These are phyloP conservation scores for Ephemerocybe angulata DNA, from an alignment of 768 basidiomycete species.

Conservation along the genomic window DNA sequence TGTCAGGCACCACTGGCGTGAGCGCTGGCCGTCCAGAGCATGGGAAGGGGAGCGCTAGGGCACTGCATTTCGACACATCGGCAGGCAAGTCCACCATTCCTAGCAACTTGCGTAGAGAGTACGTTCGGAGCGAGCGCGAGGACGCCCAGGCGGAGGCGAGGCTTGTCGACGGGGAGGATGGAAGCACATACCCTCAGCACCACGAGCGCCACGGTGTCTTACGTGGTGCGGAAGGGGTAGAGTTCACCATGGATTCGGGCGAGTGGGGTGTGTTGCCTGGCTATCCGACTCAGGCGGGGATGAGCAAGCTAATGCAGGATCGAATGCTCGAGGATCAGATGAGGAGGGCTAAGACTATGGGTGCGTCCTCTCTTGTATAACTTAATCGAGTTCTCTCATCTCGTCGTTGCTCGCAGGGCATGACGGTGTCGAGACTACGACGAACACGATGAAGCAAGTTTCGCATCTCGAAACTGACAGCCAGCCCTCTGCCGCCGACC, in stretches of 20 bases:
- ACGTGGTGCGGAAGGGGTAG: background rate
- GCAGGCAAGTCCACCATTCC: no score
- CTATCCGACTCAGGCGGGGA: conserved; percentile 14
- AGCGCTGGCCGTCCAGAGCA: no score
- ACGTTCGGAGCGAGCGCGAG: no score
- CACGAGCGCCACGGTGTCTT: background rate
- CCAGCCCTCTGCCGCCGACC: background rate
- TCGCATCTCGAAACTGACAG: background rate
- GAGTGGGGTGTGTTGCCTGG: conserved; percentile 18
- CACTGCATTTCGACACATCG: no score
- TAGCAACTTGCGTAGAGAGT: no score
- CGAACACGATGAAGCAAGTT: background rate
- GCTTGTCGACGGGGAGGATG: background rate
- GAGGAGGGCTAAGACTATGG: conserved; percentile 6
- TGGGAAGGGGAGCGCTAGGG: no score
- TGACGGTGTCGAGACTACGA: background rate
- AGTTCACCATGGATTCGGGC: conserved; percentile 2
- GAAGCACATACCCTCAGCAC: background rate
- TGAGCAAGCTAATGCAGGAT: conserved; percentile 18
- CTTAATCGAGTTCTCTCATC: no score
- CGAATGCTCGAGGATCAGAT: conserved; percentile 18
- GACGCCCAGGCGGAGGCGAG: background rate
- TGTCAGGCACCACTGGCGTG: no score
- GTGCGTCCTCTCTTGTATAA: background rate
- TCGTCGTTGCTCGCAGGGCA: background rate